These are phyloP conservation scores for Coix lacrymajobi DNA, from an alignment of 176 grass and related monocot genomes.

Conservation along the genomic window DNA sequence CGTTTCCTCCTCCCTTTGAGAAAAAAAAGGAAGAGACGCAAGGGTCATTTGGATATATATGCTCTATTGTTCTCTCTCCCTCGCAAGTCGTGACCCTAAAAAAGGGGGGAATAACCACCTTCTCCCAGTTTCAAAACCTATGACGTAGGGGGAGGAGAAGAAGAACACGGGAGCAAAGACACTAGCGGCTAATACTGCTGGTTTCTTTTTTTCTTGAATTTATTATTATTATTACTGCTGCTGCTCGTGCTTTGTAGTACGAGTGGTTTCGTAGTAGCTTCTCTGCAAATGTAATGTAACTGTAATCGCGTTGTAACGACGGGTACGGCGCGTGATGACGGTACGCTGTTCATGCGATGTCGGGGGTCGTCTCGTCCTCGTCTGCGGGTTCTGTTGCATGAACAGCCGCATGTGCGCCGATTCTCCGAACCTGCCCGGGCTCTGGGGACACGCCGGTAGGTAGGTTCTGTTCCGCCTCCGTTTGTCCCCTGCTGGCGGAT, in stretches of 20 bases:
- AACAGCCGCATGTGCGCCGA: not conserved
- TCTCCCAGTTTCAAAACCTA: slow-evolving; percentile 7
- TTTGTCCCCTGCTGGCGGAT: too few relatives aligned
- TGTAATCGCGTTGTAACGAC: not conserved
- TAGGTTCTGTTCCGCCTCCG: not conserved
- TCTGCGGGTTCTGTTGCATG: not conserved
- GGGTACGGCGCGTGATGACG: not conserved
- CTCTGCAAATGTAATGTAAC: not conserved
- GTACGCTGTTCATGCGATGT: not conserved
- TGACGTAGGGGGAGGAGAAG: not conserved
- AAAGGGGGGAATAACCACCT: not conserved
- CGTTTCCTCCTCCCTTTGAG: too few relatives aligned
- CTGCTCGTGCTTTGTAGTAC: too few relatives aligned
- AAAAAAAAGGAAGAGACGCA: too few relatives aligned
- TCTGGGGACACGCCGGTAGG: not conserved
- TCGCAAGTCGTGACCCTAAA: not conserved
- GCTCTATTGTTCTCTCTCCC: too few relatives aligned
- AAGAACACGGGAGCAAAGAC: not conserved
- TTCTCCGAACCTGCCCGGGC: not conserved
- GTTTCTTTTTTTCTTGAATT: not conserved
- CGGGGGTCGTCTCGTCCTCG: not conserved
- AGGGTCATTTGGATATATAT: not conserved
- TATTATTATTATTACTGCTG: too few relatives aligned
- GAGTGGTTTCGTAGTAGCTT: not conserved
- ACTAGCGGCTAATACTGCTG: not conserved